phyloP scores from a whole-genome alignment of 495 filamentous ascomycete genomes.

The Daldinia loculata region DNA sequence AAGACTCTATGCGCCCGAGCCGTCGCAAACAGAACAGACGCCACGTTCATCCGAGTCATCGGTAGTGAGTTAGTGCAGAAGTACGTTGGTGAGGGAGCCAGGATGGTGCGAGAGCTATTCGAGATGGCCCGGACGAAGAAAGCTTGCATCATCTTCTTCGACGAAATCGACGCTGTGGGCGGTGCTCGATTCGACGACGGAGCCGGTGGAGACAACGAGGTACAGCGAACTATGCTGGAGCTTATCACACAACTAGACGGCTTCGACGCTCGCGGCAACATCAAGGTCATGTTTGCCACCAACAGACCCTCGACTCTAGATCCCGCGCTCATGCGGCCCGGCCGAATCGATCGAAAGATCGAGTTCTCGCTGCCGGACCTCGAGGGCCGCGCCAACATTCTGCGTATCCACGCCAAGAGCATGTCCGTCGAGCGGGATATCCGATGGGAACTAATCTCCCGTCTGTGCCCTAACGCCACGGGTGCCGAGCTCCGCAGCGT shows the following conservation, averaged over 20 bases:
- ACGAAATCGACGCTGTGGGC: slow-evolving; percentile 97
- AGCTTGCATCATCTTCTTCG: slow-evolving; percentile 99
- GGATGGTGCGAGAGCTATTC: slow-evolving; percentile 98
- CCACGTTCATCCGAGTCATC: slow-evolving; percentile 98
- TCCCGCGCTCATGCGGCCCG: slow-evolving; percentile 94
- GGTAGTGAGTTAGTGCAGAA: slow-evolving; percentile 97
- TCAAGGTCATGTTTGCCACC: slow-evolving; percentile 99
- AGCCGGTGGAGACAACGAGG: slow-evolving; percentile 97
- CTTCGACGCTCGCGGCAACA: slow-evolving; percentile 97
- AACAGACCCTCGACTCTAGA: slow-evolving; percentile 96
- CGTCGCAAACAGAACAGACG: slow-evolving; percentile 96
- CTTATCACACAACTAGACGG: slow-evolving; percentile 98
- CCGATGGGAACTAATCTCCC: slow-evolving; percentile 96
- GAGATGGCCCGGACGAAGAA: slow-evolving; percentile 99
- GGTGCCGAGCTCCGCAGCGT: slow-evolving; percentile 94
- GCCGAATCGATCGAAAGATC: slow-evolving; percentile 98
- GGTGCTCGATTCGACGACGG: slow-evolving; percentile 99
- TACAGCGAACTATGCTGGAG: slow-evolving; percentile 99
- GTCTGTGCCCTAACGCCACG: slow-evolving; percentile 95
- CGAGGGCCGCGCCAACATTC: slow-evolving; percentile 95
- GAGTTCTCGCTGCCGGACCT: slow-evolving; percentile 97
- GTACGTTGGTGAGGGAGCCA: slow-evolving; percentile 96
- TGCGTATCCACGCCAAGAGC: slow-evolving; percentile 98
- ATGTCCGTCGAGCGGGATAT: slow-evolving; percentile 99
- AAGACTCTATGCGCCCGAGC: slow-evolving; percentile 98